phyloP scores from a whole-genome alignment of 495 filamentous ascomycete genomes.

The Xylaria intraflava region DNA sequence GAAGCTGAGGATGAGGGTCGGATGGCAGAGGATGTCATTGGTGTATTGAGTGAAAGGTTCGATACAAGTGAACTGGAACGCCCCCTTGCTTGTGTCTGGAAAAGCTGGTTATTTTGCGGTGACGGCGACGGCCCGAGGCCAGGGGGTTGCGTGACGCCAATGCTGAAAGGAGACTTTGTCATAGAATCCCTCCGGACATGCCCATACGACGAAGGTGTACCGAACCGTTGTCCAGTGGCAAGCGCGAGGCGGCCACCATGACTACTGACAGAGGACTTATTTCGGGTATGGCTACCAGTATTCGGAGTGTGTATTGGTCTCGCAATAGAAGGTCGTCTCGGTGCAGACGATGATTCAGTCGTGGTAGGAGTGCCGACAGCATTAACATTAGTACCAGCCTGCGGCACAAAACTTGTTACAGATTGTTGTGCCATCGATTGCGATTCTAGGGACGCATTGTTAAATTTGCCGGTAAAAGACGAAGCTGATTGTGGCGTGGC shows the following conservation, averaged over 20 bases:
- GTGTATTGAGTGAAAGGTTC: conserved; percentile 26
- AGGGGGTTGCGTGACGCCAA: conserved; percentile 25
- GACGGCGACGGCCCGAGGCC: conserved; percentile 26
- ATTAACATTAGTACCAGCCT: not conserved
- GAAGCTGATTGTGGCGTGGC: conserved; percentile 11
- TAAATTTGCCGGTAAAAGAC: conserved; percentile 8
- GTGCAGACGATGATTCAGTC: conserved; percentile 3
- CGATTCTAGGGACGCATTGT: not conserved
- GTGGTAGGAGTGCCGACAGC: not conserved
- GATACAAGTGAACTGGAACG: conserved; percentile 25
- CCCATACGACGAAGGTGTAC: conserved; percentile 27
- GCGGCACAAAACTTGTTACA: not conserved
- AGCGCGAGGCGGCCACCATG: conserved; percentile 18
- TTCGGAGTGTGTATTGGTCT: conserved; percentile 16
- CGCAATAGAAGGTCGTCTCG: conserved; percentile 13
- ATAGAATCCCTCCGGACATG: conserved; percentile 18
- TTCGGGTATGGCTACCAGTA: conserved; percentile 19
- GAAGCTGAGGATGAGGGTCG: conserved; percentile 22
- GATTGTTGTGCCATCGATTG: not conserved
- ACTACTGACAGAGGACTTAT: conserved; percentile 21
- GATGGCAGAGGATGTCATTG: conserved; percentile 28
- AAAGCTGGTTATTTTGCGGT: conserved; percentile 25
- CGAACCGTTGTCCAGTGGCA: conserved; percentile 23
- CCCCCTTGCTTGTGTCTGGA: conserved; percentile 26
- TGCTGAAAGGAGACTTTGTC: conserved; percentile 26